A percentile compares a stretch with the other conserved stretches of the same genome.
phyloP scores from a whole-genome alignment of 2,329 filamentous ascomycete genomes.

The Diaporthe helianthi region DNA sequence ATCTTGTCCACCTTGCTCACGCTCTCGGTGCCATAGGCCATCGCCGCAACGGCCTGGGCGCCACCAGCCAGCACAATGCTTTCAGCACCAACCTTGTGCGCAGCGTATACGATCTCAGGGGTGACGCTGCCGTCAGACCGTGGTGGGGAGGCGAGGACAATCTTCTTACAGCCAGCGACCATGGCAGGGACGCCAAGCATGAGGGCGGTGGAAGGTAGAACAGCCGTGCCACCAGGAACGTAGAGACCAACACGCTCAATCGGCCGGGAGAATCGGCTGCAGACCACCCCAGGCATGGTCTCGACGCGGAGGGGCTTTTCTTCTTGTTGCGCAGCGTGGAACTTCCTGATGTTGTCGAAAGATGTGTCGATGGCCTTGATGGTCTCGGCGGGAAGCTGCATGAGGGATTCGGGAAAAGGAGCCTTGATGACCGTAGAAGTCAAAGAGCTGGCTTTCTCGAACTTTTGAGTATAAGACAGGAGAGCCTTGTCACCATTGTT shows the following conservation, averaged over 20 bases:
- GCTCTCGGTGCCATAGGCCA: slow-evolving; percentile 96
- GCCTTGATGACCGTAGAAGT: slow-evolving; percentile 89
- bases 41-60: slow-evolving; percentile 92
- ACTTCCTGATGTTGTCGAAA: slow-evolving; percentile 92
- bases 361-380: slow-evolving; percentile 92
- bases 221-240: slow-evolving; percentile 93
- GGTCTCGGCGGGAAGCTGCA: slow-evolving; percentile 84
- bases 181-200: slow-evolving; percentile 98
- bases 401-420: slow-evolving; percentile 83
- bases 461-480: slow-evolving; percentile 94
- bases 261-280: slow-evolving; percentile 88
- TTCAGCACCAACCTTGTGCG: slow-evolving; percentile 95
- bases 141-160: slow-evolving; percentile 91
- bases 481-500: slow-evolving; percentile 86
- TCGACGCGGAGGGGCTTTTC: slow-evolving; percentile 84
- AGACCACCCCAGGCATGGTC: slow-evolving; percentile 97
- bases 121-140: slow-evolving; percentile 89
- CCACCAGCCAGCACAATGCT: slow-evolving; percentile 95
- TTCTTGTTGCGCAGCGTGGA: slow-evolving; percentile 91
- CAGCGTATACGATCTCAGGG: slow-evolving; percentile 96
- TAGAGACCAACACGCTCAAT: slow-evolving; percentile 98
- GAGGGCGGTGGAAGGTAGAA: slow-evolving; percentile 94
- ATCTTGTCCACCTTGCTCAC: slow-evolving; percentile 99
- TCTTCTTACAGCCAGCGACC: slow-evolving; percentile 95
- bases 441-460: slow-evolving; percentile 92